These are phyloP conservation scores for Piloderma croceum DNA, from an alignment of 768 basidiomycete genomes.

Conservation along the genomic window DNA sequence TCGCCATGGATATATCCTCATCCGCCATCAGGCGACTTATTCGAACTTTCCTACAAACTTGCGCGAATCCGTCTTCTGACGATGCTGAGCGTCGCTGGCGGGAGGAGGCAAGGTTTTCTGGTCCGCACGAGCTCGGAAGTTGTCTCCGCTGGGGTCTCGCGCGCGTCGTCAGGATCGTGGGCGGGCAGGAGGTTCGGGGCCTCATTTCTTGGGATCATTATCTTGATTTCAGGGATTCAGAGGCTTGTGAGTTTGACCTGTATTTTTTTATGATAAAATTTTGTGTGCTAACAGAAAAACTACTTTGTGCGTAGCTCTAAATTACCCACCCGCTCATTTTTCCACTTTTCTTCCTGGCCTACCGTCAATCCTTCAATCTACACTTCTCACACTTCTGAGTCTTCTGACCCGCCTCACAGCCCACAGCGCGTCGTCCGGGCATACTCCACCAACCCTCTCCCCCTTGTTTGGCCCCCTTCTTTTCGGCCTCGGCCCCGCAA, in stretches of 20 bases:
- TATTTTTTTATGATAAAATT: conserved; percentile 7
- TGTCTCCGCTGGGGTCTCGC: conserved; percentile 89
- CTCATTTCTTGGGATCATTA: conserved; percentile 84
- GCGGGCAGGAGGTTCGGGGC: conserved; percentile 73
- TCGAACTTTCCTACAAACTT: conserved; percentile 71
- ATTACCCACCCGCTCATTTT: conserved; percentile 72
- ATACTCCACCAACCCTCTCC: conserved; percentile 86
- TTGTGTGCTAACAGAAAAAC: too few relatives aligned
- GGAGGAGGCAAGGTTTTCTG: conserved; percentile 80
- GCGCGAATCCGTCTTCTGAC: conserved; percentile 25
- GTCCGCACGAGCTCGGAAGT: conserved; percentile 86
- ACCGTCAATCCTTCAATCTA: conserved; percentile 47
- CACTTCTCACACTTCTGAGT: conserved; percentile 68
- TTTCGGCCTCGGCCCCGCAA: conserved; percentile 68
- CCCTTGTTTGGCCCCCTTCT: conserved; percentile 85
- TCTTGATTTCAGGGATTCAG: conserved; percentile 71
- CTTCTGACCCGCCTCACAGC: conserved; percentile 80
- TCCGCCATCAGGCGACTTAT: conserved; percentile 74
- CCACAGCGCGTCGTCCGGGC: conserved; percentile 78
- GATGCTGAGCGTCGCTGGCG: conserved; percentile 57
- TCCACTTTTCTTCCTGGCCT: conserved; percentile 56
- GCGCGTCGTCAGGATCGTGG: conserved; percentile 64
- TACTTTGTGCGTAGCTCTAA: conserved; percentile 36
- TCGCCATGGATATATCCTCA: conserved; percentile 79
- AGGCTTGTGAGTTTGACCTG: conserved; percentile 58